Conservation (phyloP, 192 early-diverging fungal species). For the Fimicolochytrium jonesii region DNA sequence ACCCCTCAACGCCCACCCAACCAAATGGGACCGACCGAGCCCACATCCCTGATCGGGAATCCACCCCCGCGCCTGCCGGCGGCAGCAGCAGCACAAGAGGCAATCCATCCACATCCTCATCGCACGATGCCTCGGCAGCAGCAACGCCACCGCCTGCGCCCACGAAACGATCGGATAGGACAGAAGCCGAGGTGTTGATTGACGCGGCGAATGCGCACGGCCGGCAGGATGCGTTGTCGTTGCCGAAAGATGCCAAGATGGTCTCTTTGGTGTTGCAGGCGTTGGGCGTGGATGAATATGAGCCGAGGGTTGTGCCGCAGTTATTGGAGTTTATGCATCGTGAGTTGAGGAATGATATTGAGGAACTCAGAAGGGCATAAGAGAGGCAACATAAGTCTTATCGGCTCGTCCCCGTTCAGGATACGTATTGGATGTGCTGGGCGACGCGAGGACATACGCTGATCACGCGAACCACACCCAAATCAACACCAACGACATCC, state of each 20-base stretch:
- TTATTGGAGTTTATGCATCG: constrained; percentile 90
- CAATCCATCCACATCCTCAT: no score
- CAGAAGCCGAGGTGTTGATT: constrained; percentile 13
- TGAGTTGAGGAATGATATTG: constrained; percentile 30
- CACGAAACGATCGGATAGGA: no score
- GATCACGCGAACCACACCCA: constrained; percentile 83
- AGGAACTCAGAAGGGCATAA: no score
- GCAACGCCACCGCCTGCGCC: no score
- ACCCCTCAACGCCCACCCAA: no score
- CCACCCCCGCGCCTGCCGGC: no score
- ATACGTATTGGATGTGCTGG: constrained; percentile 86
- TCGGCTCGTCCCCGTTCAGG: constrained; percentile 55
- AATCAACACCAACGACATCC: constrained; percentile 79
- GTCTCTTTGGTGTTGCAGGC: constrained; percentile 81
- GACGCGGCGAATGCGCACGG: constrained; percentile 17
- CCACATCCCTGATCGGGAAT: no score
- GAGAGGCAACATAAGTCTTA: no score
- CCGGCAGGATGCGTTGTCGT: constrained; percentile 39
- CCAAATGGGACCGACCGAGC: no score
- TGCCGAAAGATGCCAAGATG: constrained; percentile 65
- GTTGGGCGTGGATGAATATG: constrained; percentile 81
- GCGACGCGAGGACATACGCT: constrained; percentile 85
- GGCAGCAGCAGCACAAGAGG: no score
- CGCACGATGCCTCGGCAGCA: no score
- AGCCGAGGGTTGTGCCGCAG: constrained; percentile 86